Evolutionary conservation across 23 red algal species (phyloP).

Genomic region (Gracilaria domingensis): DNA sequence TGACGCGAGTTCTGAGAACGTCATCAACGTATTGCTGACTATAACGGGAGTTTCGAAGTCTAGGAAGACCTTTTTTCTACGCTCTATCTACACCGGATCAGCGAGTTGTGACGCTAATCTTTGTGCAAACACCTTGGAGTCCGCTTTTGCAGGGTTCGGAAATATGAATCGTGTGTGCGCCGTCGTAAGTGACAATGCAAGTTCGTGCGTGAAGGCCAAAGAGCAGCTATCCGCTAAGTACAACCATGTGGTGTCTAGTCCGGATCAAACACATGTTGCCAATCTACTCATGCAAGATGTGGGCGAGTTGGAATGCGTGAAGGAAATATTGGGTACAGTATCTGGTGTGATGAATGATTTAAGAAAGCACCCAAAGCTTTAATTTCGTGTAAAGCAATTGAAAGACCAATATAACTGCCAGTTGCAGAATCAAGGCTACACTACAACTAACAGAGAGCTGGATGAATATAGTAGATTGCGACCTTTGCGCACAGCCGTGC

Average conservation of each 20-base stretch:
- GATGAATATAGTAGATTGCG: background rate
- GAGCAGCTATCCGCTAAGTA: background rate
- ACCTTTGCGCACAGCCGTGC: background rate
- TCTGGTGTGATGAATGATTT: background rate
- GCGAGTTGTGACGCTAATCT: background rate
- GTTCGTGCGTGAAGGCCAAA: background rate
- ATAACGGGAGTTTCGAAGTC: background rate
- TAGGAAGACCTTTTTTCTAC: slow-evolving; percentile 1
- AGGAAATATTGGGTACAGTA: background rate
- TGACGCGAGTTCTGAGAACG: background rate
- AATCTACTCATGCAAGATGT: slow-evolving; percentile 2
- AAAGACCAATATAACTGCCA: background rate
- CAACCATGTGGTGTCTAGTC: background rate
- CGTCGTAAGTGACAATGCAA: slow-evolving; percentile 6
- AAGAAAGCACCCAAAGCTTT: background rate
- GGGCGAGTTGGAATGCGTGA: background rate
- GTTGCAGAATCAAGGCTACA: too few species aligned
- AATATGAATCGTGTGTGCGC: background rate
- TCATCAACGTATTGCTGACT: background rate
- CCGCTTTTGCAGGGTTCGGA: background rate
- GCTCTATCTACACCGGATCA: background rate
- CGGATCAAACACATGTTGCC: background rate
- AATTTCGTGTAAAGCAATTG: background rate
- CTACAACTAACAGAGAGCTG: too few species aligned
- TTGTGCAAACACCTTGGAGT: background rate